Percentiles rank a stretch among this genome's conserved stretches.
Evolutionary conservation across 257 asterid species (phyloP).

Genomic region (Solanum virginianum): DNA sequence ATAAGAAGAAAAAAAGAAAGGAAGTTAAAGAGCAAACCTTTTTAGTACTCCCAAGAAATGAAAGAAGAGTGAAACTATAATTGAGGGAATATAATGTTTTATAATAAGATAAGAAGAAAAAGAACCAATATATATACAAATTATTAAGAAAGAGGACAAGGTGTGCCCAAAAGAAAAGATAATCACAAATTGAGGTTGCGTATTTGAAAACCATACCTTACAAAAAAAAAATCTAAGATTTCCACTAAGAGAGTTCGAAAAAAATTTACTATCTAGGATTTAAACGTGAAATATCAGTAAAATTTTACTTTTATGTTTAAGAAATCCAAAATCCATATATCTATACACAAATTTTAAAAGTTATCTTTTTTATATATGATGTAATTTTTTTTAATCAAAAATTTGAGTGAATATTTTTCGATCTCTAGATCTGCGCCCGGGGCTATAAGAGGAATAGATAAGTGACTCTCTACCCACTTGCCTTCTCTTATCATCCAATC

Average conservation of each 20-base stretch:
- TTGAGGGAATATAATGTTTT: neutral
- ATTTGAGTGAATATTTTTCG: too few relatives aligned
- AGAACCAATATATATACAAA: neutral
- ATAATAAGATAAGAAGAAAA: neutral
- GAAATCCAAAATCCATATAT: too few relatives aligned
- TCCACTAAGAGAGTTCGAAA: too few relatives aligned
- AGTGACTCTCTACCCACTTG: neutral
- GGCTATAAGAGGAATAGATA: neutral
- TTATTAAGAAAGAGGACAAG: neutral
- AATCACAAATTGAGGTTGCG: constrained; percentile 2
- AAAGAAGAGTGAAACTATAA: neutral
- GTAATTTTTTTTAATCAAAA: too few relatives aligned
- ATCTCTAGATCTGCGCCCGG: too few relatives aligned
- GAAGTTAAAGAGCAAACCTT: neutral
- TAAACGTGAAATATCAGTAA: too few relatives aligned
- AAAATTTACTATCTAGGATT: too few relatives aligned
- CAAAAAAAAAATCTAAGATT: too few relatives aligned
- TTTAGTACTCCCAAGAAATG: neutral
- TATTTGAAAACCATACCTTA: neutral
- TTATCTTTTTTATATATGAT: too few relatives aligned
- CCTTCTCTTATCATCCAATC: neutral
- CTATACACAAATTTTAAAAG: too few relatives aligned
- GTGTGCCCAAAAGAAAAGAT: neutral
- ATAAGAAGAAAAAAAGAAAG: neutral
- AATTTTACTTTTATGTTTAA: too few relatives aligned